A percentile compares a stretch with the other conserved stretches of the same genome.
Conservation (phyloP, 371 early-diverging fungal genomes). For the Mortierella sp. region DNA sequence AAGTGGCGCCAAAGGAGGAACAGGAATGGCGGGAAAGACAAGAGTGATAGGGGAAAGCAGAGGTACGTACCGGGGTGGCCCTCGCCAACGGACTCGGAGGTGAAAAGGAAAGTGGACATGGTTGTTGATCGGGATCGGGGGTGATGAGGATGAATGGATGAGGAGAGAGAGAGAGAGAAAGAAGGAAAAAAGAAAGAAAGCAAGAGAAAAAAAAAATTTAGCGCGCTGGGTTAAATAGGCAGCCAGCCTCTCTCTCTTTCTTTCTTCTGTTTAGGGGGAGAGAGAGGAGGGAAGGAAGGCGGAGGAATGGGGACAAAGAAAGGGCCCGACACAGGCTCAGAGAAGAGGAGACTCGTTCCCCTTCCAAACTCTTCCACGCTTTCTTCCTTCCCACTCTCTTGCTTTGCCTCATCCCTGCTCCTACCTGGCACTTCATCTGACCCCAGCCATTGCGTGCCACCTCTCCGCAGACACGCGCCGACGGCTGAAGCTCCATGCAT, state of each 20-base stretch:
- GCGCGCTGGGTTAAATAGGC: constrained; percentile 7
- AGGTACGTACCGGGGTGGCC: constrained; percentile 92
- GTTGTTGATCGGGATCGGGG: constrained; percentile 17
- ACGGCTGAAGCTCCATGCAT: too few relatives aligned
- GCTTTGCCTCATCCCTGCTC: neutral
- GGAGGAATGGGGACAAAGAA: neutral
- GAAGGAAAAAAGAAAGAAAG: neutral
- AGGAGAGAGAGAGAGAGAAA: constrained; percentile 2
- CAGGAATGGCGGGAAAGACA: neutral
- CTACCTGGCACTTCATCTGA: constrained; percentile 5
- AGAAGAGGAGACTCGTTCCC: neutral
- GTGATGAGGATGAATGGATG: constrained; percentile 16
- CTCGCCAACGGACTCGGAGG: constrained; percentile 99
- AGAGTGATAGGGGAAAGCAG: constrained; percentile 8
- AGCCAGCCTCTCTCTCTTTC: neutral
- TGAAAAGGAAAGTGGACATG: constrained; percentile 94
- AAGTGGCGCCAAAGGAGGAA: neutral
- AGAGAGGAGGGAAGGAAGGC: too few relatives aligned
- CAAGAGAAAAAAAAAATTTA: constrained; percentile 8
- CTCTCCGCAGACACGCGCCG: neutral
- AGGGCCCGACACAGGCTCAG: neutral
- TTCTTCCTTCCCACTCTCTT: neutral
- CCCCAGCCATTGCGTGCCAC: constrained; percentile 4
- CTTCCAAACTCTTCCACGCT: neutral
- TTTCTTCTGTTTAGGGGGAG: neutral